Evolutionary conservation across 306 rosid species (phyloP).

Genomic region (Medicago lupulina): DNA sequence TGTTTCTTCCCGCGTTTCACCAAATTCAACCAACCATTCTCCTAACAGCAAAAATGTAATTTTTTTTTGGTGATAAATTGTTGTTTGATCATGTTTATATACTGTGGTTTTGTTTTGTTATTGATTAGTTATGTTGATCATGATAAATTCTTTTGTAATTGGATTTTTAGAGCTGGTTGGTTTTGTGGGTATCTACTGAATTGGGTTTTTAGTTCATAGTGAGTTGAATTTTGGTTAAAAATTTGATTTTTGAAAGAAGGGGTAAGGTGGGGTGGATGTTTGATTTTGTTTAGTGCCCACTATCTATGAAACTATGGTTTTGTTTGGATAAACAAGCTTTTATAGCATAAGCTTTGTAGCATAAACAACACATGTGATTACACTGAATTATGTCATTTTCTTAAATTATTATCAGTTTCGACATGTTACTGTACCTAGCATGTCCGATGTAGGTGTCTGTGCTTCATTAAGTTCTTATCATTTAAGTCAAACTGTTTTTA

Average conservation of each 20-base stretch:
- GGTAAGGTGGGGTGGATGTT: not conserved
- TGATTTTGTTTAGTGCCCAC: constrained; percentile 19
- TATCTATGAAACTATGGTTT: no score
- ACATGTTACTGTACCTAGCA: no score
- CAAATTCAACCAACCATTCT: constrained; percentile 60
- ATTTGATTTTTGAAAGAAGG: not conserved
- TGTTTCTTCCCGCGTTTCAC: constrained; percentile 56
- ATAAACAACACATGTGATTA: no score
- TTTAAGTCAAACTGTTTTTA: no score
- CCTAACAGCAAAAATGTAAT: constrained; percentile 58
- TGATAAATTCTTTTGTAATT: constrained; percentile 6
- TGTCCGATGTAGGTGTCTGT: no score
- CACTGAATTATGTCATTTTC: no score
- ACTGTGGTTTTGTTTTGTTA: not conserved
- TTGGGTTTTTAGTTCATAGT: not conserved
- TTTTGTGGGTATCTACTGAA: not conserved
- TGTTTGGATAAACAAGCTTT: no score
- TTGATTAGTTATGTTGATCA: not conserved
- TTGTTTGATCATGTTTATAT: not conserved
- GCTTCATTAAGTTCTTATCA: no score
- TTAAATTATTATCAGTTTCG: no score
- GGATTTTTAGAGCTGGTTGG: constrained; percentile 26
- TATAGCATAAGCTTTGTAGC: no score
- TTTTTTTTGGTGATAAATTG: not conserved
- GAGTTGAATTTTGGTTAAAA: constrained; percentile 11